Evolutionary conservation across 2,329 filamentous ascomycete genomes (phyloP).

Genomic region (Aureobasidium sp.): DNA sequence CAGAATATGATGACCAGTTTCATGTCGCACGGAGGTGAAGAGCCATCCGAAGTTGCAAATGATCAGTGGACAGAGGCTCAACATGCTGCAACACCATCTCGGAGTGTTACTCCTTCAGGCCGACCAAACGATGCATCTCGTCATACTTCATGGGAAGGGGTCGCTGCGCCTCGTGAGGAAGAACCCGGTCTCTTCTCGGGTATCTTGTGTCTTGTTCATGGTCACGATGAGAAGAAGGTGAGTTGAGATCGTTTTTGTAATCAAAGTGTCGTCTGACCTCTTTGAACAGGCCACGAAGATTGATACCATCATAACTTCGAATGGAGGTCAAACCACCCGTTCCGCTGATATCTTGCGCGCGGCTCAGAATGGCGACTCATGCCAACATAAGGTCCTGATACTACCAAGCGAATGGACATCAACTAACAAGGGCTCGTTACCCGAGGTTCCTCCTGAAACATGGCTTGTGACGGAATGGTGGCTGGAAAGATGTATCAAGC

Average conservation of each 20-base stretch:
- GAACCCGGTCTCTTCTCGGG: slow-evolving; percentile 26
- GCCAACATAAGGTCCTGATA: slow-evolving; percentile 28
- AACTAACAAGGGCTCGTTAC: slow-evolving; percentile 23
- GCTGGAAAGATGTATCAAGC: slow-evolving; percentile 79
- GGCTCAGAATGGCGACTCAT: slow-evolving; percentile 16
- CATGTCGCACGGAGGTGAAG: slow-evolving; percentile 37
- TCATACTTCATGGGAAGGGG: background rate
- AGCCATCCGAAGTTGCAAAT: background rate
- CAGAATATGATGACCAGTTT: slow-evolving; percentile 90
- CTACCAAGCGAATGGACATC: slow-evolving; percentile 29
- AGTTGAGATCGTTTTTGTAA: background rate
- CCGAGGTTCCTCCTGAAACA: slow-evolving; percentile 24
- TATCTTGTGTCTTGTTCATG: slow-evolving; percentile 17
- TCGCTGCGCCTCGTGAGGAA: background rate
- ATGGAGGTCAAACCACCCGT: slow-evolving; percentile 26
- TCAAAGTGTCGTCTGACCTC: background rate
- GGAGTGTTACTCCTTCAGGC: background rate
- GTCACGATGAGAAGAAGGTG: slow-evolving; percentile 12
- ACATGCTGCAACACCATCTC: background rate
- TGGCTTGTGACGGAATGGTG: slow-evolving; percentile 79
- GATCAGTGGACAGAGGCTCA: slow-evolving; percentile 12
- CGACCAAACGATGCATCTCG: background rate
- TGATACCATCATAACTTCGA: slow-evolving; percentile 20
- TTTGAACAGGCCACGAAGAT: background rate
- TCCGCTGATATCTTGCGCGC: slow-evolving; percentile 20